These are phyloP conservation scores for Ephemerocybe angulata DNA, from an alignment of 768 basidiomycete genomes.

Conservation along the genomic window DNA sequence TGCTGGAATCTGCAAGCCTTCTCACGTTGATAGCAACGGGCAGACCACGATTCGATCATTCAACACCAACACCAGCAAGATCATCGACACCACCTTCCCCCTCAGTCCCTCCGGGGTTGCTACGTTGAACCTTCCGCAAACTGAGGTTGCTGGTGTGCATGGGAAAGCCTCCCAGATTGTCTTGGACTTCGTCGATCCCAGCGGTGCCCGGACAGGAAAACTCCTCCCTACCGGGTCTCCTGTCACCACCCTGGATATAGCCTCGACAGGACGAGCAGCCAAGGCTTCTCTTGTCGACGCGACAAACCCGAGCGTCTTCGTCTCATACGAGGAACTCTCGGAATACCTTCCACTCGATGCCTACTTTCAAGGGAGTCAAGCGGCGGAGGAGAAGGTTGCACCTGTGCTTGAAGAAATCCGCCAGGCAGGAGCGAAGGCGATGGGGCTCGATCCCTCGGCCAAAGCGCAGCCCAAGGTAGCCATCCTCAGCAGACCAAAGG, in stretches of 20 bases:
- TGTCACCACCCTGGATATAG: conserved; percentile 40
- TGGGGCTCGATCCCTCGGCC: conserved; percentile 61
- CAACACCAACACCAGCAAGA: conserved; percentile 72
- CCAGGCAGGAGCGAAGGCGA: conserved; percentile 49
- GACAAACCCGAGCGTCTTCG: conserved; percentile 72
- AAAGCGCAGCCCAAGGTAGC: conserved; percentile 74
- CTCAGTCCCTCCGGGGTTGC: conserved; percentile 33
- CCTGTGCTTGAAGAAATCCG: conserved; percentile 51
- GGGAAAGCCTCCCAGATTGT: conserved; percentile 62
- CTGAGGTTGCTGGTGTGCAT: conserved; percentile 63
- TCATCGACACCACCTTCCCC: conserved; percentile 70
- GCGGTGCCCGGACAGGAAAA: conserved; percentile 67
- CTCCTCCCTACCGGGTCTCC: conserved; percentile 61
- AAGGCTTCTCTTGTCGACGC: conserved; percentile 62
- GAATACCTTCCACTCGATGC: conserved; percentile 29
- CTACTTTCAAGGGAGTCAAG: conserved; percentile 30
- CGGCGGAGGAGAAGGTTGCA: conserved; percentile 20
- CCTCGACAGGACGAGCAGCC: not conserved
- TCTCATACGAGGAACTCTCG: conserved; percentile 42
- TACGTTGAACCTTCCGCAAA: conserved; percentile 46
- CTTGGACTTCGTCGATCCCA: conserved; percentile 63
- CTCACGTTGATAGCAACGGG: not conserved
- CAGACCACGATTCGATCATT: conserved; percentile 44
- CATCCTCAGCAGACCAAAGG: conserved; percentile 45
- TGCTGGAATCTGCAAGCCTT: conserved; percentile 46